These are phyloP conservation scores for Neonectria punicea DNA, from an alignment of 2,329 filamentous ascomycete genomes.

Conservation along the genomic window DNA sequence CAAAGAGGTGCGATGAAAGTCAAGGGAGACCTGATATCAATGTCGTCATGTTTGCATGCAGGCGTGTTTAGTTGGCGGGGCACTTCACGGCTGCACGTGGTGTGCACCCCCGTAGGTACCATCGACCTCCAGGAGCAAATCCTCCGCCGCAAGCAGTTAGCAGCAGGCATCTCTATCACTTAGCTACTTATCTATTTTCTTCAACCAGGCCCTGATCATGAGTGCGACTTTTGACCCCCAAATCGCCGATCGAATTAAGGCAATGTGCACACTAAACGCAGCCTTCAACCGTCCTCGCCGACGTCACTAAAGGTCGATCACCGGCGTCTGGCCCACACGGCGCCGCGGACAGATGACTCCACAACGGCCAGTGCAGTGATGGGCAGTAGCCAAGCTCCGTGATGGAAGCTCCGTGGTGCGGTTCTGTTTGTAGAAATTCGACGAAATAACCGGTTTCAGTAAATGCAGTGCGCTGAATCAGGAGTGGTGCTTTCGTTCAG, in stretches of 20 bases:
- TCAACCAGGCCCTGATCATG: not conserved
- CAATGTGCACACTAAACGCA: not conserved
- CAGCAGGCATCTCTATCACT: not conserved
- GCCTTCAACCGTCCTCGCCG: not conserved
- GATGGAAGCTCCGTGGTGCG: not conserved
- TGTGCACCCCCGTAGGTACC: not conserved
- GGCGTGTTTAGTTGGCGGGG: conserved; percentile 8
- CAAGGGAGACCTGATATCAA: conserved; percentile 24
- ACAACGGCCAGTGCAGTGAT: conserved; percentile 10
- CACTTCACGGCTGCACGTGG: not conserved
- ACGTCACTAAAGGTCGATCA: conserved; percentile 18
- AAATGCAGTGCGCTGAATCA: not conserved
- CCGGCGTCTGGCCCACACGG: conserved; percentile 5
- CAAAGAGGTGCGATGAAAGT: conserved; percentile 10
- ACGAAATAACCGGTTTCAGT: not conserved
- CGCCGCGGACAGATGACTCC: conserved; percentile 16
- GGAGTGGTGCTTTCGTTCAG: not conserved
- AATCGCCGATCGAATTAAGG: not conserved
- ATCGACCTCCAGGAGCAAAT: conserved; percentile 3
- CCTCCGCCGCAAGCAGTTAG: not conserved
- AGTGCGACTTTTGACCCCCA: not conserved
- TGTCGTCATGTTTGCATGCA: conserved; percentile 36
- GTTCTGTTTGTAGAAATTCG: not conserved
- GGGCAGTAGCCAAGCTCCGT: not conserved
- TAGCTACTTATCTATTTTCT: not conserved